Evolutionary conservation across 495 filamentous ascomycete species (phyloP).

Genomic region (Penicillium herquei): DNA sequence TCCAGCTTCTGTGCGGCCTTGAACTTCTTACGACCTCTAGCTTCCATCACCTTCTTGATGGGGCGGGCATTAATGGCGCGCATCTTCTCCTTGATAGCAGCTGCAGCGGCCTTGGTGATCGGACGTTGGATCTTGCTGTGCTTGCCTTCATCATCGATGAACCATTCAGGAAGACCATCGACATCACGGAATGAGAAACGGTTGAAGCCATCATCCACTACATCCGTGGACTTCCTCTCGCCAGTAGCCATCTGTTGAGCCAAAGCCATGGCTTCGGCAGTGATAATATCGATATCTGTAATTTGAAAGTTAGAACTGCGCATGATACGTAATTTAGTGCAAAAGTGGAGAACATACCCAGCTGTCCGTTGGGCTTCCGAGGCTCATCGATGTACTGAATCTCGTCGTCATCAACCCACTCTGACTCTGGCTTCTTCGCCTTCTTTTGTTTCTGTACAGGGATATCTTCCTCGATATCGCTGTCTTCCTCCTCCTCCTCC

Average conservation of each 20-base stretch:
- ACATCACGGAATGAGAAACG: conserved; percentile 85
- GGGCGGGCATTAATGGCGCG: conserved; percentile 93
- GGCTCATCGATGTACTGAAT: conserved; percentile 65
- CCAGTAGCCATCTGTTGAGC: conserved; percentile 89
- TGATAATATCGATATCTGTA: conserved; percentile 94
- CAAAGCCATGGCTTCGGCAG: conserved; percentile 98
- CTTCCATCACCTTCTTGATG: conserved; percentile 99
- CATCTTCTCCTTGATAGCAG: conserved; percentile 92
- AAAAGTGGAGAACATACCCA: conserved; percentile 50
- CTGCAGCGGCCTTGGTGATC: conserved; percentile 82
- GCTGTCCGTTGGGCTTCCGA: conserved; percentile 63
- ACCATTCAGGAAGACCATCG: conserved; percentile 97
- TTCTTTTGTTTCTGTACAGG: conserved; percentile 17
- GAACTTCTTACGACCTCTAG: conserved; percentile 93
- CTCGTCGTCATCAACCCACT: conserved; percentile 56
- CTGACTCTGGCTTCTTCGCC: conserved; percentile 52
- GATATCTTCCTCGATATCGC: conserved; percentile 18
- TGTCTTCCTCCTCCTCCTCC: conserved; percentile 35
- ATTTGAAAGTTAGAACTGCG: conserved; percentile 29
- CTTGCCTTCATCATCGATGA: conserved; percentile 84
- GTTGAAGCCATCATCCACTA: conserved; percentile 91
- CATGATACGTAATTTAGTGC: neutral
- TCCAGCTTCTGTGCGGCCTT: conserved; percentile 87
- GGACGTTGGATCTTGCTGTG: conserved; percentile 84
- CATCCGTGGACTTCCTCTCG: conserved; percentile 69